These are phyloP conservation scores for Fusarium neocosmosporiellum DNA, from an alignment of 2,329 filamentous ascomycete species.

Conservation along the genomic window DNA sequence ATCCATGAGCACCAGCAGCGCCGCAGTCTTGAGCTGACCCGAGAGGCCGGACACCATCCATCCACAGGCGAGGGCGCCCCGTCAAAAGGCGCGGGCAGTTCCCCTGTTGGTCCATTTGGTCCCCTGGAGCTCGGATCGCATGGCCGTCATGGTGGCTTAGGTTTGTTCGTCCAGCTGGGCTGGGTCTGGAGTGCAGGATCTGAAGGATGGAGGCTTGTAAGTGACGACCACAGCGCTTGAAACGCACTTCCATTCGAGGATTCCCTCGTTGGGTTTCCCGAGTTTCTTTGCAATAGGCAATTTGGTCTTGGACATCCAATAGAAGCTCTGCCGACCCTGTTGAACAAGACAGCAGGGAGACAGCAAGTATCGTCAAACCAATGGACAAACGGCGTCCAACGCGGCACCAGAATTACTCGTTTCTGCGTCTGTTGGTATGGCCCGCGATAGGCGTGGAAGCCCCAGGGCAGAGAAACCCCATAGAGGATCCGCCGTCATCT, in stretches of 20 bases:
- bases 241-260: constrained; percentile 9
- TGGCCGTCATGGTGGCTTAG: constrained; percentile 18
- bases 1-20: constrained; percentile 23
- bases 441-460: constrained; percentile 24
- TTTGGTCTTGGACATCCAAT: constrained; percentile 13
- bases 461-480: constrained; percentile 7
- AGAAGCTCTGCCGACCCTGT: constrained; percentile 1
- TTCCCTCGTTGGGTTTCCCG: constrained; percentile 5
- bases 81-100: constrained; percentile 3
- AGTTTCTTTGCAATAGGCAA: background rate
- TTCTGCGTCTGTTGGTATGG: background rate
- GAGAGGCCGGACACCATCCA: constrained; percentile 36
- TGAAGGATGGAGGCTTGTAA: constrained; percentile 30
- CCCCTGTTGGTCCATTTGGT: constrained; percentile 8
- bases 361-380: background rate
- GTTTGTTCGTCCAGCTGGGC: constrained; percentile 4
- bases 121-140: constrained; percentile 25
- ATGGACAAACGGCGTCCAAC: constrained; percentile 1
- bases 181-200: constrained; percentile 7
- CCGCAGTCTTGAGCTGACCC: constrained; percentile 31
- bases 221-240: constrained; percentile 24
- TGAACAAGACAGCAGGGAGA: background rate
- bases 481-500: constrained; percentile 18
- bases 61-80: constrained; percentile 19
- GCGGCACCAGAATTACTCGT: background rate